phyloP scores from a whole-genome alignment of 2,329 filamentous ascomycete species.

The Colletotrichum eleusines region DNA sequence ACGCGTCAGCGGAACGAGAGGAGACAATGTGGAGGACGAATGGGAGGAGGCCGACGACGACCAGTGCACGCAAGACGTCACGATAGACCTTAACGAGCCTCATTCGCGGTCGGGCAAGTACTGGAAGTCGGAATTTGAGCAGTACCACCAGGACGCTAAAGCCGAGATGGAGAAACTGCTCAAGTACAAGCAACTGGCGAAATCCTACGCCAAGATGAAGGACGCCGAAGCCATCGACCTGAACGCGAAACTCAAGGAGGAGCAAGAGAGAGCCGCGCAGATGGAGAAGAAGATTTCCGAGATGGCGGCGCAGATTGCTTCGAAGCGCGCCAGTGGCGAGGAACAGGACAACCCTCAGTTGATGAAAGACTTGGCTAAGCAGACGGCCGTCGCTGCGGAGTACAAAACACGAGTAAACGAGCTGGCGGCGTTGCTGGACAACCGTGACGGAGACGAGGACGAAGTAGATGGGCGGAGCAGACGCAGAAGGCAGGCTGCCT shows the following conservation, averaged over 20 bases:
- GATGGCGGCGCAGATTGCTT: constrained; percentile 68
- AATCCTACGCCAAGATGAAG: constrained; percentile 82
- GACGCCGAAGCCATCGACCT: constrained; percentile 78
- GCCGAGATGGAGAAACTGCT: constrained; percentile 82
- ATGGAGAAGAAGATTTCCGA: constrained; percentile 74
- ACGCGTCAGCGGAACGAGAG: constrained; percentile 35
- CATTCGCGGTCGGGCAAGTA: constrained; percentile 81
- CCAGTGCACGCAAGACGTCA: constrained; percentile 69
- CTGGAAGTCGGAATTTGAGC: constrained; percentile 83
- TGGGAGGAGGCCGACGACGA: constrained; percentile 63
- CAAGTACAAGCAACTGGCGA: constrained; percentile 83
- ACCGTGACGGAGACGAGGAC: constrained; percentile 53
- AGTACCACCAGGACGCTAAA: constrained; percentile 78
- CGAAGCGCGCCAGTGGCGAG: constrained; percentile 51
- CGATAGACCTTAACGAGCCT: constrained; percentile 78
- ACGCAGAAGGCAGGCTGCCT: constrained; percentile 55
- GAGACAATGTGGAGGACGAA: constrained; percentile 55
- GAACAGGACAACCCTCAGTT: constrained; percentile 61
- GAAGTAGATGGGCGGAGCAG: constrained; percentile 48
- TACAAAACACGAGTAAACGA: constrained; percentile 72
- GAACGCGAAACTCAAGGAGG: constrained; percentile 73
- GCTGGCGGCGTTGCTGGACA: constrained; percentile 64
- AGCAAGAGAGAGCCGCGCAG: constrained; percentile 72
- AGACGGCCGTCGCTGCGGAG: constrained; percentile 68
- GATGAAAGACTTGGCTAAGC: constrained; percentile 66